These are phyloP conservation scores for Phlyctochytrium planicorne DNA, from an alignment of 192 early-diverging fungal genomes.

Conservation along the genomic window DNA sequence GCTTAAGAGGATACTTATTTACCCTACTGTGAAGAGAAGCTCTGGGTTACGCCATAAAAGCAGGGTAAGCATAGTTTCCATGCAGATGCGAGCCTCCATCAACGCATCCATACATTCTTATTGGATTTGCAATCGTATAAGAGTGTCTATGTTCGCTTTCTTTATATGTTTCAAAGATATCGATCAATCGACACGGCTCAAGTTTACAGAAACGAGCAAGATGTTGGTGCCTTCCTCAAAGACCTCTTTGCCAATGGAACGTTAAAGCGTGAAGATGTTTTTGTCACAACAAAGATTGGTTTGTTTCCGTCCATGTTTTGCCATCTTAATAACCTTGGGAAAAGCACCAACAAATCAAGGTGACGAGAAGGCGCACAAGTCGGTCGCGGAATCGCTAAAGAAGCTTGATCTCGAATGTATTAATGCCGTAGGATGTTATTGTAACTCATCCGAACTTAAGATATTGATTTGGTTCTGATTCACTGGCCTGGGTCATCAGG, in stretches of 20 bases:
- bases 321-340: too few species aligned
- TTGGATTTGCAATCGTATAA: too few species aligned
- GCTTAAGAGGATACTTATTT: too few species aligned
- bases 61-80: too few species aligned
- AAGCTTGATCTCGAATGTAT: conserved; percentile 25
- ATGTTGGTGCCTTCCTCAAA: conserved; percentile 21
- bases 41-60: too few species aligned
- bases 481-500: conserved; percentile 36
- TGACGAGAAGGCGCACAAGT: conserved; percentile 32
- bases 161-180: too few species aligned
- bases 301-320: too few species aligned
- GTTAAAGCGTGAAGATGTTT: conserved; percentile 29
- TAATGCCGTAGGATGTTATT: too few species aligned
- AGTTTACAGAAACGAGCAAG: conserved; percentile 38
- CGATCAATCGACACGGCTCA: conserved; percentile 26
- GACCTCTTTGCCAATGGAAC: conserved; percentile 8
- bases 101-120: too few species aligned
- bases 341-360: conserved; percentile 38
- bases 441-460: not conserved
- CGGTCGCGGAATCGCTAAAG: conserved; percentile 26
- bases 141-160: too few species aligned
- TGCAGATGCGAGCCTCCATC: too few species aligned
- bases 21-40: too few species aligned
- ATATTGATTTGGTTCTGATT: conserved; percentile 31
- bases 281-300: conserved; percentile 49